phyloP scores from a whole-genome alignment of 2,329 filamentous ascomycete genomes.

The Talaromyces sp. region DNA sequence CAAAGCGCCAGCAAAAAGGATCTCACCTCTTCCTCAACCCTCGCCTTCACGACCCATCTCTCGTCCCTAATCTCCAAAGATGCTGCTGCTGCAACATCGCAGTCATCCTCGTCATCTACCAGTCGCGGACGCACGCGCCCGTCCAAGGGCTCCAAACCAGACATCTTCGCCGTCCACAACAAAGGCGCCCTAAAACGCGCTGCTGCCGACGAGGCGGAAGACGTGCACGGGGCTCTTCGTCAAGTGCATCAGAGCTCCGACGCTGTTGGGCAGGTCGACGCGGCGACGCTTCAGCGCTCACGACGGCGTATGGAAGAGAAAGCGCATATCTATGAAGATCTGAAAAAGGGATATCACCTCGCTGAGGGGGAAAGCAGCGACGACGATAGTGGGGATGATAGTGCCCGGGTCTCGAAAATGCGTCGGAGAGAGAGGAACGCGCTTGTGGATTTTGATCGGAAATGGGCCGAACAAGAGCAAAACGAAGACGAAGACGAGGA shows the following conservation, averaged over 20 bases:
- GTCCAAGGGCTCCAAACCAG: constrained; percentile 53
- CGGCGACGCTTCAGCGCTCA: constrained; percentile 57
- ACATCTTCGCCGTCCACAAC: constrained; percentile 65
- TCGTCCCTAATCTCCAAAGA: constrained; percentile 67
- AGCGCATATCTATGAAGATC: constrained; percentile 75
- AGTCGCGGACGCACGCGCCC: constrained; percentile 33
- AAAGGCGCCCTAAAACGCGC: constrained; percentile 59
- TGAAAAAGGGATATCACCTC: constrained; percentile 87
- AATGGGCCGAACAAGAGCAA: constrained; percentile 72
- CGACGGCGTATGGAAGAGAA: constrained; percentile 86
- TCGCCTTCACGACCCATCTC: constrained; percentile 85
- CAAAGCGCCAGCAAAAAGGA: constrained; percentile 55
- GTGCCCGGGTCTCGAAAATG: constrained; percentile 51
- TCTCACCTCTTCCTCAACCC: constrained; percentile 62
- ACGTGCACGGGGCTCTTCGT: constrained; percentile 34
- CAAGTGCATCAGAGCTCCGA: constrained; percentile 57
- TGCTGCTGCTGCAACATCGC: constrained; percentile 28
- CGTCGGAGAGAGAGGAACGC: constrained; percentile 50
- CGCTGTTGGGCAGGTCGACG: constrained; percentile 59
- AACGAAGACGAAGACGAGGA: constrained; percentile 29
- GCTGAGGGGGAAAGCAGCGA: constrained; percentile 32
- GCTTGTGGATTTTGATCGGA: constrained; percentile 90
- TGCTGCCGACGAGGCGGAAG: constrained; percentile 50
- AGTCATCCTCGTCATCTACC: background rate
- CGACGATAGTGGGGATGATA: constrained; percentile 25